A percentile compares a stretch with the other conserved stretches of the same genome.
phyloP scores from a whole-genome alignment of 148 eudicot genomes.

The Vaccinium vitisidaea region DNA sequence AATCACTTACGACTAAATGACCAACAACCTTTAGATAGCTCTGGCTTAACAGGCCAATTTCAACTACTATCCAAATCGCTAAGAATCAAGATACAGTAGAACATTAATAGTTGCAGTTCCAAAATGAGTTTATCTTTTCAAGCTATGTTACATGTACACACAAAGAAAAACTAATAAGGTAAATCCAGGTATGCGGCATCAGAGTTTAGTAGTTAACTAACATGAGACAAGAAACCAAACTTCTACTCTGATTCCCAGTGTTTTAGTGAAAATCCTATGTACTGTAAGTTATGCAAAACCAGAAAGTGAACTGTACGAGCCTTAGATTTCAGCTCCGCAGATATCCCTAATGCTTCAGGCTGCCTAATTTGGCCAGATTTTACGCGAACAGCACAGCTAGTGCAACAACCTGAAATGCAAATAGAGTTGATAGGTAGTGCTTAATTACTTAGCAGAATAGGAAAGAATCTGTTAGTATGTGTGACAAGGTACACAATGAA shows the following conservation, averaged over 20 bases:
- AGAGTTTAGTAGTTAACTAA: neutral
- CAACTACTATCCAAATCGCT: neutral
- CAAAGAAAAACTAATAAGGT: neutral
- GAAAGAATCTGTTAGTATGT: neutral
- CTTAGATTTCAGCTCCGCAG: slow-evolving; percentile 86
- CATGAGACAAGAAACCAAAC: neutral
- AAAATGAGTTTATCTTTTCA: neutral
- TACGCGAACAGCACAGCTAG: slow-evolving; percentile 92
- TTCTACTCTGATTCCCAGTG: neutral
- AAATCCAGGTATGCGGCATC: neutral
- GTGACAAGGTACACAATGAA: neutral
- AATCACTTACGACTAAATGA: neutral
- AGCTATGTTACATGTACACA: neutral
- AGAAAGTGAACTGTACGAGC: slow-evolving; percentile 24
- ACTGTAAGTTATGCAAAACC: neutral
- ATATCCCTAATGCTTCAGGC: slow-evolving; percentile 92
- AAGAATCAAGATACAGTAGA: neutral
- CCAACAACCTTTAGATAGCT: neutral
- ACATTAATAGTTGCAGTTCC: neutral
- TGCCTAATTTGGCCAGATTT: slow-evolving; percentile 89
- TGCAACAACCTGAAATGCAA: slow-evolving; percentile 78
- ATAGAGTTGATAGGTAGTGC: slow-evolving; percentile 2
- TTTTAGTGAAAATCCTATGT: neutral
- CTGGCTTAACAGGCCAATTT: neutral
- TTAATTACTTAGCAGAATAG: neutral